These are phyloP conservation scores for Yamadazyma epiphylla DNA, from an alignment of 1,139 yeast species.

Conservation along the genomic window DNA sequence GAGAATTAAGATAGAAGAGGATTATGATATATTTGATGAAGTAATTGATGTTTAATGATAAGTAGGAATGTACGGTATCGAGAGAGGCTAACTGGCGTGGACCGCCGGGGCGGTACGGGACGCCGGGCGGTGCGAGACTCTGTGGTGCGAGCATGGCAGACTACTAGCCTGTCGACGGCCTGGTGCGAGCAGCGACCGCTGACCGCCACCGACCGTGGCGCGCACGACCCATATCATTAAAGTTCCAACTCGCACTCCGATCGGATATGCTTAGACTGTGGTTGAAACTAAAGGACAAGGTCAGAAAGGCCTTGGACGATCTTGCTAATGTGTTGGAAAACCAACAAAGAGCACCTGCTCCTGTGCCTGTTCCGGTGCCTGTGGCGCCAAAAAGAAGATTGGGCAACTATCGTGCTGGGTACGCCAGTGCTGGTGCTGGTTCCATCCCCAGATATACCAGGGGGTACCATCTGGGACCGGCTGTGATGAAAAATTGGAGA, in stretches of 20 bases:
- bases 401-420: constrained; percentile 1
- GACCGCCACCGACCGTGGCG: no score
- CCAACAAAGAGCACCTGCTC: constrained; percentile 4
- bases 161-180: not conserved
- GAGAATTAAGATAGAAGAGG: constrained; percentile 9
- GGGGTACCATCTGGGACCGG: no score
- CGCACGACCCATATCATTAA: no score
- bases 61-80: not conserved
- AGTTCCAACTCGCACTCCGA: no score
- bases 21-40: constrained; percentile 7
- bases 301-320: constrained; percentile 12
- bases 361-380: constrained; percentile 11
- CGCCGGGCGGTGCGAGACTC: no score
- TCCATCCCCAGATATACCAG: no score
- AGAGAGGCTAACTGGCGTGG: constrained; percentile 1
- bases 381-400: constrained; percentile 4
- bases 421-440: no score
- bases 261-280: constrained; percentile 10
- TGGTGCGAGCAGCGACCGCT: no score
- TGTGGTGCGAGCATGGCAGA: constrained; percentile 1
- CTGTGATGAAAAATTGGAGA: no score
- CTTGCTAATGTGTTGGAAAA: constrained; percentile 11
- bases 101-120: no score
- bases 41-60: constrained; percentile 5
- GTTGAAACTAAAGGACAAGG: constrained; percentile 11